These are phyloP conservation scores for Mucor piriformis DNA, from an alignment of 371 early-diverging fungal genomes.

Conservation along the genomic window DNA sequence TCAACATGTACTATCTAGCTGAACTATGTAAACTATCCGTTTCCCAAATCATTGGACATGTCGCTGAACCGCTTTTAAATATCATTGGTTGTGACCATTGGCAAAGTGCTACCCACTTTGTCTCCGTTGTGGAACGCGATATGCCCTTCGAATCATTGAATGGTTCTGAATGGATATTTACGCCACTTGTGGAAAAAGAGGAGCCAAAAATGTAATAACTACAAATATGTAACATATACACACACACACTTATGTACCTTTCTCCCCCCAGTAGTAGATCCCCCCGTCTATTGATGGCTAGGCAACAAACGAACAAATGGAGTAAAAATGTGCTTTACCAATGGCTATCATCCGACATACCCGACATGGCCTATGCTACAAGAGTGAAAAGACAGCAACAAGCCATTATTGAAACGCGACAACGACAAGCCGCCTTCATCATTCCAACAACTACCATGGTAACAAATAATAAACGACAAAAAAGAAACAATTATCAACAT, in stretches of 20 bases:
- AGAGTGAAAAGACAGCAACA: slow-evolving; percentile 37
- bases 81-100: slow-evolving; percentile 21
- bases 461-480: slow-evolving; percentile 8
- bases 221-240: neutral
- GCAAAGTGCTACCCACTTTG: slow-evolving; percentile 5
- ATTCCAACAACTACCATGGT: neutral
- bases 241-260: neutral
- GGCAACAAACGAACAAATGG: no score
- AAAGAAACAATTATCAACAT: neutral
- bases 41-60: slow-evolving; percentile 30
- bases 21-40: slow-evolving; percentile 38
- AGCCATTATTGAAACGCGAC: slow-evolving; percentile 49
- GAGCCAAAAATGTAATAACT: neutral
- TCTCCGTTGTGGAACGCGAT: slow-evolving; percentile 5
- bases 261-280: neutral
- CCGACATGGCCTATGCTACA: neutral
- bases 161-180: slow-evolving; percentile 18
- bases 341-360: slow-evolving; percentile 19
- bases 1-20: slow-evolving; percentile 32
- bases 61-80: slow-evolving; percentile 35
- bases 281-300: neutral
- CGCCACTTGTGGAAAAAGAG: neutral
- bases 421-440: slow-evolving; percentile 23
- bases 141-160: slow-evolving; percentile 5
- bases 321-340: slow-evolving; percentile 4